These are phyloP conservation scores for Stachybotrys elegans DNA, from an alignment of 2,329 filamentous ascomycete genomes.

Conservation along the genomic window DNA sequence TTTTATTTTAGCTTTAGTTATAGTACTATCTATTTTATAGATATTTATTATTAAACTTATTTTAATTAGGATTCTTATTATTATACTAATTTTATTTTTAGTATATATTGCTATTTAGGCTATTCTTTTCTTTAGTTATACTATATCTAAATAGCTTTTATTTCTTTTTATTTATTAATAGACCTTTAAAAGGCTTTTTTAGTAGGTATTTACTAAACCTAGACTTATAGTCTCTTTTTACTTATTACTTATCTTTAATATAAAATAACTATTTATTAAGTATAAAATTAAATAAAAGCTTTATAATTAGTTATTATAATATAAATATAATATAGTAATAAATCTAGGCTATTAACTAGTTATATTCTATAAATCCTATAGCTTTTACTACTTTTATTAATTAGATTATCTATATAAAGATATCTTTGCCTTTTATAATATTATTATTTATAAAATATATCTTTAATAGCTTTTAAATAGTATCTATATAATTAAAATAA, in stretches of 20 bases:
- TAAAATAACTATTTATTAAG: constrained; percentile 1
- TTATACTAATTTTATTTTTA: constrained; percentile 2
- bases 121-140: neutral
- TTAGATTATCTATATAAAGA: too few relatives aligned
- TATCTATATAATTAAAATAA: neutral
- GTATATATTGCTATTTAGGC: constrained; percentile 1
- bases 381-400: too few relatives aligned
- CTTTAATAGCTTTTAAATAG: constrained; percentile 2
- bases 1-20: neutral
- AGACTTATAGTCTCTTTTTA: neutral
- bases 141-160: neutral
- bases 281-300: constrained; percentile 2
- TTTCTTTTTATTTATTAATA: neutral
- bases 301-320: neutral
- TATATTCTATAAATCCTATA: too few relatives aligned
- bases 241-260: neutral
- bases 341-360: too few relatives aligned
- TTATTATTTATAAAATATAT: neutral
- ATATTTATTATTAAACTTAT: constrained; percentile 1
- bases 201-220: neutral
- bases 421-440: too few relatives aligned
- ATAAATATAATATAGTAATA: too few relatives aligned
- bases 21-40: neutral
- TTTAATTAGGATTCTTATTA: neutral
- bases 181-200: neutral